Percentiles rank a stretch among this genome's conserved stretches.
Conservation (phyloP, 1,284 basidiomycete genomes). For the Omphalotus olearius region DNA sequence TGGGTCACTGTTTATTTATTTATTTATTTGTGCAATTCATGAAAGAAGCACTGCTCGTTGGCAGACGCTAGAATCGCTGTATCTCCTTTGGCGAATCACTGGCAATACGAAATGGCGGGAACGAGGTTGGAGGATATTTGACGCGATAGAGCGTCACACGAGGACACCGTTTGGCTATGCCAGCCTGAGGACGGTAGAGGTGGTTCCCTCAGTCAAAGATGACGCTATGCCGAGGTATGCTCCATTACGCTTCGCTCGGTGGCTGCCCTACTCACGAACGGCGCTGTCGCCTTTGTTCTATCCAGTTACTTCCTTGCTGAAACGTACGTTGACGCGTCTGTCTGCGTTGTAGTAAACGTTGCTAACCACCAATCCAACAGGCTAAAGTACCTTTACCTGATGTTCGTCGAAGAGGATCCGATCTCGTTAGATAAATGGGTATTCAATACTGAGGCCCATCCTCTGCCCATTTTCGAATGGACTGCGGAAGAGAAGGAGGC, state of each 20-base stretch:
- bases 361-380: constrained; percentile 27
- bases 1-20: constrained; percentile 23
- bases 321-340: constrained; percentile 36
- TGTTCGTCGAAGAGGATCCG: constrained; percentile 54
- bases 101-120: constrained; percentile 69
- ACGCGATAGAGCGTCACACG: constrained; percentile 59
- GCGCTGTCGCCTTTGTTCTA: background rate
- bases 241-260: background rate
- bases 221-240: constrained; percentile 69
- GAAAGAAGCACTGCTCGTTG: constrained; percentile 3
- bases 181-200: constrained; percentile 46
- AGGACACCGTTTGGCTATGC: constrained; percentile 57
- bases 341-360: background rate
- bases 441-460: constrained; percentile 85
- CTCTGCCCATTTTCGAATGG: constrained; percentile 74
- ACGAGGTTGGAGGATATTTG: constrained; percentile 73
- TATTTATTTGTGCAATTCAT: background rate
- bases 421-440: constrained; percentile 73
- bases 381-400: constrained; percentile 64
- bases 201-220: constrained; percentile 26
- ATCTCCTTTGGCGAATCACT: constrained; percentile 68
- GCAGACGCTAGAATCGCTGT: constrained; percentile 68
- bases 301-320: constrained; percentile 69
- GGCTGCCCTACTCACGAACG: background rate
- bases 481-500: constrained; percentile 38